These are phyloP conservation scores for Perkinsus olseni DNA, from an alignment of 169 alveolate species.

Conservation along the genomic window DNA sequence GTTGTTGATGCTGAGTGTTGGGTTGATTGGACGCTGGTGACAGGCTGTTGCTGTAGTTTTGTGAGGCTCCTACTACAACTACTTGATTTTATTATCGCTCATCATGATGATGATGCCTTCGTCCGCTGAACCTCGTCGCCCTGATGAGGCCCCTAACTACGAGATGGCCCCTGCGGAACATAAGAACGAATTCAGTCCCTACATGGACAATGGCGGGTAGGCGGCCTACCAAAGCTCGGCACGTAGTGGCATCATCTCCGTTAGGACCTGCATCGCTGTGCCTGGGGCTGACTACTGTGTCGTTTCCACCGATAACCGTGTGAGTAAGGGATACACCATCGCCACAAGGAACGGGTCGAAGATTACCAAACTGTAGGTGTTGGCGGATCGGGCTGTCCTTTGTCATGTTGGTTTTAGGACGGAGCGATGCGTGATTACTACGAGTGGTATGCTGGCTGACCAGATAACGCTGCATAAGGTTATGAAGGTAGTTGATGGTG, in stretches of 20 bases:
- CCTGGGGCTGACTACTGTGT: slow-evolving; percentile 31
- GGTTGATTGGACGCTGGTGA: background rate
- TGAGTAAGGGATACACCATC: slow-evolving; percentile 25
- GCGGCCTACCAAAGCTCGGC: too few species aligned
- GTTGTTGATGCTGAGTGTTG: too few species aligned
- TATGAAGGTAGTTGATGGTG: slow-evolving; percentile 7
- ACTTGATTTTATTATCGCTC: background rate
- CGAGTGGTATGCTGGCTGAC: slow-evolving; percentile 41
- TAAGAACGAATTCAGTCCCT: background rate
- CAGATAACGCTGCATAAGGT: slow-evolving; percentile 21
- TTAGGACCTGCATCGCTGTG: slow-evolving; percentile 25
- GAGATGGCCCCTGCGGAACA: background rate
- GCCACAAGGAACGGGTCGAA: slow-evolving; percentile 23
- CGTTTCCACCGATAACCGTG: slow-evolving; percentile 36
- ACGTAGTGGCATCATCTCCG: background rate
- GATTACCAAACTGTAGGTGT: slow-evolving; percentile 24
- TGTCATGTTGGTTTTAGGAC: slow-evolving; percentile 22
- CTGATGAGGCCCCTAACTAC: background rate
- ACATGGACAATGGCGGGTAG: background rate
- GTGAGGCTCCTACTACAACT: background rate
- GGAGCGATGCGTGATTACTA: slow-evolving; percentile 20
- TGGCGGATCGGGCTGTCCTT: background rate
- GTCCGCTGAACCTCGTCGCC: background rate
- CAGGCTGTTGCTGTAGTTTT: background rate
- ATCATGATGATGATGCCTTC: background rate